These are phyloP conservation scores for Zygosaccharomyces lentus DNA, from an alignment of 805 yeast species.

Conservation along the genomic window DNA sequence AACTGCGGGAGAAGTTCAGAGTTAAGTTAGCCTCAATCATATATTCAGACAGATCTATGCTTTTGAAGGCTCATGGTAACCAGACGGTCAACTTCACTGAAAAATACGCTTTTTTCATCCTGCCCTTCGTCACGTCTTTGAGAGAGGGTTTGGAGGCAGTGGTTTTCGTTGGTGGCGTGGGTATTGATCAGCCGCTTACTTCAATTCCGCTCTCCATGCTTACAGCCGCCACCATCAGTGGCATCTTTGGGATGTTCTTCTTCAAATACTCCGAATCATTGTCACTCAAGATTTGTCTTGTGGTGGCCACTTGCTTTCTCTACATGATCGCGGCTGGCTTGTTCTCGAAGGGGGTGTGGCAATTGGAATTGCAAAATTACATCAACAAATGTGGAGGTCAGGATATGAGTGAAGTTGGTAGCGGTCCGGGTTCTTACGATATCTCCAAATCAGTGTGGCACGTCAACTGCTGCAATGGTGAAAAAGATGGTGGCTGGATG, in stretches of 20 bases:
- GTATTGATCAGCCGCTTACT: conserved; percentile 62
- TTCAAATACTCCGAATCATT: conserved; percentile 77
- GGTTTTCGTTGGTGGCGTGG: conserved; percentile 86
- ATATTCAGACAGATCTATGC: conserved; percentile 29
- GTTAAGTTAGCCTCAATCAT: conserved; percentile 48
- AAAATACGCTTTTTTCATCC: conserved; percentile 64
- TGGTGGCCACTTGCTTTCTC: conserved; percentile 71
- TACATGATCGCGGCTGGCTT: conserved; percentile 85
- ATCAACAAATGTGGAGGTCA: conserved; percentile 72
- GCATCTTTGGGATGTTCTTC: conserved; percentile 57
- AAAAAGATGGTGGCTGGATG: conserved; percentile 93
- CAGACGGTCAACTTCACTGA: conserved; percentile 41
- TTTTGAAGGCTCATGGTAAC: conserved; percentile 19
- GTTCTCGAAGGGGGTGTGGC: conserved; percentile 86
- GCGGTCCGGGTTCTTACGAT: conserved; percentile 92
- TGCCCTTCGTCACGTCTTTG: conserved; percentile 81
- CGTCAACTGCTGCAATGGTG: conserved; percentile 90
- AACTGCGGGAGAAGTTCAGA: conserved; percentile 79
- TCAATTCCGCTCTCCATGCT: conserved; percentile 63
- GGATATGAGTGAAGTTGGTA: conserved; percentile 83
- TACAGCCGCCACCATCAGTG: conserved; percentile 56
- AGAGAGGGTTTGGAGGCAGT: conserved; percentile 92
- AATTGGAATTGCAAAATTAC: conserved; percentile 72
- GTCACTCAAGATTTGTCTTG: conserved; percentile 69
- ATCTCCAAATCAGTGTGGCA: conserved; percentile 82